phyloP scores from a whole-genome alignment of 495 filamentous ascomycete genomes.

The Penicillium psychrofluorescens region DNA sequence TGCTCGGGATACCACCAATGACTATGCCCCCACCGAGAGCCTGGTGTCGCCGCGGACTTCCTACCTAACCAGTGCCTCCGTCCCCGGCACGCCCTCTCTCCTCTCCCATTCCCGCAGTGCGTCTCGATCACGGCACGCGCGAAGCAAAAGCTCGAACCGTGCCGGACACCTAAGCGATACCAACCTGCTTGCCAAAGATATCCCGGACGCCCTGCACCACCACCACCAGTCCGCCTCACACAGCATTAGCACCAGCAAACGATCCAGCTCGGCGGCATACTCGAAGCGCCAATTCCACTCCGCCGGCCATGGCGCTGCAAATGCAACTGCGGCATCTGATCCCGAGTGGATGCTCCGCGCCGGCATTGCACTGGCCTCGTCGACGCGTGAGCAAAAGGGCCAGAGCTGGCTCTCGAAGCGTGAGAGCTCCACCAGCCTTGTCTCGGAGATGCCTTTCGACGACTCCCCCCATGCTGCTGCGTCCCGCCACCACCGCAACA shows the following conservation, averaged over 20 bases:
- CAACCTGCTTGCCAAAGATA: conserved; percentile 22
- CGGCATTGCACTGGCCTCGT: conserved; percentile 62
- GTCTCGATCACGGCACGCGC: conserved; percentile 32
- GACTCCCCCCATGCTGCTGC: not conserved
- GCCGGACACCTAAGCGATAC: conserved; percentile 25
- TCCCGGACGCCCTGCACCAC: conserved; percentile 19
- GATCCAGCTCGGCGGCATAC: conserved; percentile 1
- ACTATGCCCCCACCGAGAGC: conserved; percentile 4
- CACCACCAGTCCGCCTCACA: conserved; percentile 9
- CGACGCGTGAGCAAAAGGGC: conserved; percentile 68
- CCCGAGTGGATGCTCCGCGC: conserved; percentile 71
- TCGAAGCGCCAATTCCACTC: not conserved
- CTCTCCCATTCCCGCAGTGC: conserved; percentile 41
- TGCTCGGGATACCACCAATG: conserved; percentile 12
- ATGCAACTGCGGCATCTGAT: conserved; percentile 29
- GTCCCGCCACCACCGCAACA: conserved; percentile 14
- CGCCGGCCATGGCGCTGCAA: conserved; percentile 1
- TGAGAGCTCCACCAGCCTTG: conserved; percentile 62
- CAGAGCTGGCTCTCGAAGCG: conserved; percentile 71
- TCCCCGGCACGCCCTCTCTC: conserved; percentile 39
- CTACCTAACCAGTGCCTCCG: conserved; percentile 37
- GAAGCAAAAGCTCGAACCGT: conserved; percentile 33
- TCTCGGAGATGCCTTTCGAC: conserved; percentile 29
- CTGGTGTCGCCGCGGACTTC: conserved; percentile 5
- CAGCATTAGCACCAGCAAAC: conserved; percentile 10